Base-by-base conservation (phyloP, 2,329 filamentous ascomycete species). In the Xylaria sp. region DNA sequence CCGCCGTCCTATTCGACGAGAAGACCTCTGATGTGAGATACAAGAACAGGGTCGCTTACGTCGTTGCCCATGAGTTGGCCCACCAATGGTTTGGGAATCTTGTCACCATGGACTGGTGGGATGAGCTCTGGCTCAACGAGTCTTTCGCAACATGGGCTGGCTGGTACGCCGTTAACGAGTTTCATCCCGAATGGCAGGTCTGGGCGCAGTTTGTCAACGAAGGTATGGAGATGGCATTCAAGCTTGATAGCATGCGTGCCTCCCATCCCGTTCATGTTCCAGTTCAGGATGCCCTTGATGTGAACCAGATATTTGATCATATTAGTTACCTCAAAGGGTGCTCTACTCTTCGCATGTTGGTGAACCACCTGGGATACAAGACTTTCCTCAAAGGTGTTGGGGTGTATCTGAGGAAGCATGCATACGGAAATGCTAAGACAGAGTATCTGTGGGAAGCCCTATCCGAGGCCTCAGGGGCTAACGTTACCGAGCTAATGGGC, bases 81-180 rank as follows among this genome's bases (percentile, higher is more conserved):
- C 94, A 97, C 78, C 94, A 97, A 82, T 97, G 94, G 94, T 97
- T 97, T 75, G 94, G 94, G 44, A 97, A 97, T 79, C 87, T 97
- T 12, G 94, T 97, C 51, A 97, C 94, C 5, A 97, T 97, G 94
- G 93, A 97, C 80, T 97, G 94, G 93, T 96, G 93, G 93, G 93
- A 91, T 78, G 92, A 97, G 82, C 87, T 96, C 48, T 97, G 94
- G 94, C 87, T 97, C 61, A 97, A 97, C 77, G 95, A 98, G 81
- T 94, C 94, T 13, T 99, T 99, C 78, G 96, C 96, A 50, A 99
- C 96, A 2, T 98, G 95, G 95, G 95, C 98, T 51, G 96, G 95
- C 61, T 99, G 95, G 95, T 87, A 94, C 69, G 94, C 94, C 10
- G 90, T 94, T 67, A 93, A 98, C 78, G 88, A 97, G 78, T 89